phyloP scores from a whole-genome alignment of 495 filamentous ascomycete species.

The Trichoderma orchidacearum region DNA sequence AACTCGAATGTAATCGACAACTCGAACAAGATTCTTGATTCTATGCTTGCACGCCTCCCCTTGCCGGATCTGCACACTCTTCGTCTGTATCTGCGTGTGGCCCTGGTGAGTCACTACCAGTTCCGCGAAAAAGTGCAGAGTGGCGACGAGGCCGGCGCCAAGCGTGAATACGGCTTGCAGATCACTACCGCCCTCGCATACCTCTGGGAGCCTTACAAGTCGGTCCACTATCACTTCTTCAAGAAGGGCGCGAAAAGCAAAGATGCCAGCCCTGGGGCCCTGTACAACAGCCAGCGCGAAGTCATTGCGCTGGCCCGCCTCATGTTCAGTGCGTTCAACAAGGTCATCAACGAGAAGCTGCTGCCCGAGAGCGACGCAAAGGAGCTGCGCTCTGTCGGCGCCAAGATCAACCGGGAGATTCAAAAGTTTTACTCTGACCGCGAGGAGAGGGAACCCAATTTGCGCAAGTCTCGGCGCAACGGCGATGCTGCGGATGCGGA shows the following conservation, averaged over 20 bases:
- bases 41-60: constrained; percentile 33
- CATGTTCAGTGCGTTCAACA: constrained; percentile 26
- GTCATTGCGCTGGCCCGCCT: constrained; percentile 22
- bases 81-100: constrained; percentile 24
- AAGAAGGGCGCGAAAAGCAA: constrained; percentile 1
- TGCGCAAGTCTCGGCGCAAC: background rate
- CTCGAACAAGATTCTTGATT: constrained; percentile 41
- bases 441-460: constrained; percentile 7
- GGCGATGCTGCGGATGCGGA: no score
- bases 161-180: constrained; percentile 16
- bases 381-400: constrained; percentile 12
- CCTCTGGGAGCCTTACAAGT: constrained; percentile 23
- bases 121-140: constrained; percentile 5
- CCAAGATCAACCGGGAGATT: constrained; percentile 16
- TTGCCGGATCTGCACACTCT: constrained; percentile 28
- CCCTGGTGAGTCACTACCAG: constrained; percentile 16
- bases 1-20: constrained; percentile 47
- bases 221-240: constrained; percentile 11
- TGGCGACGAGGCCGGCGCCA: constrained; percentile 7
- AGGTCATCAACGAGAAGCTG: constrained; percentile 12
- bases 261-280: background rate
- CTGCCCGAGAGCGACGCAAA: constrained; percentile 4
- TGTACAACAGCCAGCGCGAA: constrained; percentile 14
- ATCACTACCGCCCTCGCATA: constrained; percentile 19
- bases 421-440: constrained; percentile 11